Conservation (phyloP, 2,329 filamentous ascomycete genomes). For the Domatiomyces globalis region DNA sequence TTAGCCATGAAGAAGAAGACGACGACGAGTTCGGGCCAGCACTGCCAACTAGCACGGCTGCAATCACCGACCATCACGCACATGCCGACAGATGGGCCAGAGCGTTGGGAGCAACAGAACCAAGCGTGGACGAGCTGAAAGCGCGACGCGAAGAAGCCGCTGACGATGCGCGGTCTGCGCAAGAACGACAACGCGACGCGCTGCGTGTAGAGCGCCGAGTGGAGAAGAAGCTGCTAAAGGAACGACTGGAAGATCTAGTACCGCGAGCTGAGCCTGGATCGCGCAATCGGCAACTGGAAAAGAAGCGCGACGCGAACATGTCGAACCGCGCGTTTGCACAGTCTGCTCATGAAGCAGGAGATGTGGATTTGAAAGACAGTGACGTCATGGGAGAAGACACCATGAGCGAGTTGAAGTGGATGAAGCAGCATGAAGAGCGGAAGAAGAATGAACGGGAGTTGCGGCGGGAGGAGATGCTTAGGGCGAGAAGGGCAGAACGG, state of each 20-base stretch:
- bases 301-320: constrained; percentile 58
- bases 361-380: constrained; percentile 51
- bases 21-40: constrained; percentile 50
- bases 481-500: constrained; percentile 63
- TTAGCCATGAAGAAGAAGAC: constrained; percentile 33
- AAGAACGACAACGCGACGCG: constrained; percentile 32
- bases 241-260: constrained; percentile 62
- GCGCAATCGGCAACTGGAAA: constrained; percentile 73
- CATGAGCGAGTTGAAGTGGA: constrained; percentile 49
- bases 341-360: constrained; percentile 39
- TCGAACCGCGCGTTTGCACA: constrained; percentile 56
- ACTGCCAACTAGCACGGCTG: constrained; percentile 26
- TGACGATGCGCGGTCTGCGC: constrained; percentile 39
- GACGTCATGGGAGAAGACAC: constrained; percentile 58
- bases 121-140: constrained; percentile 59
- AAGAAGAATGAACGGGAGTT: constrained; percentile 77
- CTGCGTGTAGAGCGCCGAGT: constrained; percentile 48
- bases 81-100: constrained; percentile 16
- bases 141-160: constrained; percentile 29
- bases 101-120: constrained; percentile 46
- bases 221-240: constrained; percentile 54
- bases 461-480: constrained; percentile 61
- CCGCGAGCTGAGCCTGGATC: constrained; percentile 74
- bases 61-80: constrained; percentile 13
- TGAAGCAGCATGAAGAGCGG: constrained; percentile 50